These are phyloP conservation scores for Pulicaria dysenterica DNA, from an alignment of 129 eudicot genomes.

Conservation along the genomic window DNA sequence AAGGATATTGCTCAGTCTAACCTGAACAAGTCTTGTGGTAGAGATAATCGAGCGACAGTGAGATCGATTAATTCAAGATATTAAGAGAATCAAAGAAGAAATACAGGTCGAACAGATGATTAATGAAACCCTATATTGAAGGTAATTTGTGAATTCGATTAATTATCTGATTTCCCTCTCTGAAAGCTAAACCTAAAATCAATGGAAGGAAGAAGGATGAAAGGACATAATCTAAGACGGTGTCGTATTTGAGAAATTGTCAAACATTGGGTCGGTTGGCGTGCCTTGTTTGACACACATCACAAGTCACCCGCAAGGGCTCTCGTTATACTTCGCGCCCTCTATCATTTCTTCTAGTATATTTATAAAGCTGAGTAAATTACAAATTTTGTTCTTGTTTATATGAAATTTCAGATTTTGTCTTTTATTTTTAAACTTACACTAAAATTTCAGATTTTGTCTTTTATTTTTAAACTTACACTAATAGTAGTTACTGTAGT, in stretches of 20 bases:
- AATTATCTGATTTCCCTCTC: slow-evolving; percentile 14
- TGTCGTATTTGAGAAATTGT: slow-evolving; percentile 22
- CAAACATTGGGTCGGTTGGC: slow-evolving; percentile 24
- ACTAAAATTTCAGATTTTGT: too few relatives aligned
- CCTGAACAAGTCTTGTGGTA: slow-evolving; percentile 6
- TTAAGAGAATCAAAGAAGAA: not conserved
- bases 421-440: too few relatives aligned
- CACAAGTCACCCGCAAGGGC: not conserved
- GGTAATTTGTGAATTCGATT: slow-evolving; percentile 11
- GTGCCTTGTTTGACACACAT: slow-evolving; percentile 22
- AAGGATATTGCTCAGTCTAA: slow-evolving; percentile 6
- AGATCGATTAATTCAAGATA: slow-evolving; percentile 7
- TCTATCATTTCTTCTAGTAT: too few relatives aligned
- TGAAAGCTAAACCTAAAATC: slow-evolving; percentile 21
- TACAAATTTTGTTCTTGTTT: not conserved
- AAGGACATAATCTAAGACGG: slow-evolving; percentile 8
- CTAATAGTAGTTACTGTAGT: too few relatives aligned
- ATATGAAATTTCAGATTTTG: too few relatives aligned
- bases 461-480: too few relatives aligned
- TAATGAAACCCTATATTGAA: slow-evolving; percentile 16
- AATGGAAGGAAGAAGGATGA: not conserved
- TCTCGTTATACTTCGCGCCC: slow-evolving; percentile 34
- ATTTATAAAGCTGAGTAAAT: too few relatives aligned
- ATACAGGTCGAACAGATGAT: slow-evolving; percentile 23
- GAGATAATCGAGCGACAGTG: not conserved